A percentile compares a stretch with the other conserved stretches of the same genome.
phyloP scores from a whole-genome alignment of 2,329 filamentous ascomycete species.

The Periconia sp. region DNA sequence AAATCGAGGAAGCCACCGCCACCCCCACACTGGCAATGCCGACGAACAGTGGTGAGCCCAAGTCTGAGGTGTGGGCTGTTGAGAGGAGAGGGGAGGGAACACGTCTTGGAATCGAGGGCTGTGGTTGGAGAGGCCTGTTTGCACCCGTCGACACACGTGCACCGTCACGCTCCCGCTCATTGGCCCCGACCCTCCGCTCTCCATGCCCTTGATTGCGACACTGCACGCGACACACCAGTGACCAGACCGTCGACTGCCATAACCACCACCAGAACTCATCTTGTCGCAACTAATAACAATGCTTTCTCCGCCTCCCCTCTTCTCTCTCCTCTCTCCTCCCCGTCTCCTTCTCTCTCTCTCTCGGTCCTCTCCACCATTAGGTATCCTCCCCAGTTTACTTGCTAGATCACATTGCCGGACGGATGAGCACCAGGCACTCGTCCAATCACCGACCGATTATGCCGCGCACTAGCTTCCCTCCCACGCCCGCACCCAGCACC shows the following conservation, averaged over 20 bases:
- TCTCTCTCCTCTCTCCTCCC: background rate
- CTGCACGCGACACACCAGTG: background rate
- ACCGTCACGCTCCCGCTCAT: background rate
- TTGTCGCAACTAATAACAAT: background rate
- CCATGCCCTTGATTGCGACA: background rate
- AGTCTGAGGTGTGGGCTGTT: background rate
- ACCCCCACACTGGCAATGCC: too few species aligned
- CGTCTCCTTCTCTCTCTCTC: background rate
- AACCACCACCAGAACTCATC: background rate
- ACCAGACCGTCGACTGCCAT: too few species aligned
- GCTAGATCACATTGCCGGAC: constrained; percentile 1
- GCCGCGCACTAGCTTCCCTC: constrained; percentile 66
- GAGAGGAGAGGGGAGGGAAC: background rate
- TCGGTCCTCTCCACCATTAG: background rate
- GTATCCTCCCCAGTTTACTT: background rate
- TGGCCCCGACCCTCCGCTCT: background rate
- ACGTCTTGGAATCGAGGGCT: too few species aligned
- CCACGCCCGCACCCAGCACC: constrained; percentile 77
- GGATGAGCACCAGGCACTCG: constrained; percentile 14
- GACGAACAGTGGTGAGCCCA: background rate
- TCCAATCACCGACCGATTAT: constrained; percentile 48
- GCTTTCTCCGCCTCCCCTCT: background rate
- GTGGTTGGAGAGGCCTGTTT: too few species aligned
- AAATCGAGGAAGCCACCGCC: too few species aligned
- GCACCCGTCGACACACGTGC: too few species aligned